Evolutionary conservation across 164 flowering plant genomes (phyloP).

Genomic region (Amborella trichopoda): DNA sequence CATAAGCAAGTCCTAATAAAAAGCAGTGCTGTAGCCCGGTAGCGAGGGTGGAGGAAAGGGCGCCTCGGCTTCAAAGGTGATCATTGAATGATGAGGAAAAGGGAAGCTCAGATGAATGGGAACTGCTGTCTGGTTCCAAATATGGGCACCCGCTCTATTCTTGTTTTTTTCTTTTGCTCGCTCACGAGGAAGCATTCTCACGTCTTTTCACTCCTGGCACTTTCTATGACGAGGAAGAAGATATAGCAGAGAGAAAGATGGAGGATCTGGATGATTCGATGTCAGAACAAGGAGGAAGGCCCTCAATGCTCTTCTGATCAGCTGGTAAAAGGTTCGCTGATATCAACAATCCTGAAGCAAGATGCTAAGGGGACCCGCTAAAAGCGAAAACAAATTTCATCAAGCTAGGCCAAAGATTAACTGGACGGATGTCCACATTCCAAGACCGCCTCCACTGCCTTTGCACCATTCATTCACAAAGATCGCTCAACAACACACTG

Average conservation of each 20-base stretch:
- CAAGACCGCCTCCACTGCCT: not conserved
- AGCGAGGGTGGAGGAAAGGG: not conserved
- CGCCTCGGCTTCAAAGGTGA: slow-evolving; percentile 1
- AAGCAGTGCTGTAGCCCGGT: not conserved
- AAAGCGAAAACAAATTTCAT: not conserved
- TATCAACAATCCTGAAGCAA: not conserved
- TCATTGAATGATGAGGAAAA: not conserved
- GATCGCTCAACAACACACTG: not conserved
- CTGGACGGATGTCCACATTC: not conserved
- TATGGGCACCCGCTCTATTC: not conserved
- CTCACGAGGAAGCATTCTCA: not conserved
- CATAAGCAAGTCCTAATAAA: slow-evolving; percentile 1
- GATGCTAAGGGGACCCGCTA: not conserved
- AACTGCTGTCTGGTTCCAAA: not conserved
- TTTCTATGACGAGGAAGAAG: not conserved
- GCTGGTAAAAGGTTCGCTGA: not conserved
- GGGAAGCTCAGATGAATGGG: not conserved
- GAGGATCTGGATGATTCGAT: not conserved
- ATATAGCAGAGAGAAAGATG: not conserved
- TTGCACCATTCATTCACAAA: not conserved
- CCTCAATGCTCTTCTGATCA: slow-evolving; percentile 1
- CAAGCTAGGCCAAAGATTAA: slow-evolving; percentile 1
- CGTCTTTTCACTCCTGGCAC: slow-evolving; percentile 1
- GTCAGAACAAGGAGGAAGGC: not conserved
- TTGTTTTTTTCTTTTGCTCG: not conserved